Evolutionary conservation across 495 filamentous ascomycete species (phyloP).

Genomic region (Durotheca rogersii): DNA sequence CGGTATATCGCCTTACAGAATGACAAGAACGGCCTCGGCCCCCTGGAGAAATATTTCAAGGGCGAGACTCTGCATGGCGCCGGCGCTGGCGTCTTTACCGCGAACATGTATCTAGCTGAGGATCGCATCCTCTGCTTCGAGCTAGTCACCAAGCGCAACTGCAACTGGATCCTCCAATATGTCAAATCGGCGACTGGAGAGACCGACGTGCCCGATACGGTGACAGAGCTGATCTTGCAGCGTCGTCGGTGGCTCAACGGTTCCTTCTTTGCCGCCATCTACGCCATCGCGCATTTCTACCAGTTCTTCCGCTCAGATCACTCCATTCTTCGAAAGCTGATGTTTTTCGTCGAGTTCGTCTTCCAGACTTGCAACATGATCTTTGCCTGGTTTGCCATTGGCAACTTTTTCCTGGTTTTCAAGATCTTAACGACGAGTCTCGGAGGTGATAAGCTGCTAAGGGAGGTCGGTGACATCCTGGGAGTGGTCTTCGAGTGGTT

Average conservation of each 20-base stretch:
- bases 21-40: slow-evolving; percentile 89
- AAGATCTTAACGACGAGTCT: slow-evolving; percentile 91
- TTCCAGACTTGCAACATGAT: slow-evolving; percentile 96
- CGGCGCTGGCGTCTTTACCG: slow-evolving; percentile 95
- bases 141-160: slow-evolving; percentile 94
- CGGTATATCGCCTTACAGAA: slow-evolving; percentile 93
- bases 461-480: slow-evolving; percentile 72
- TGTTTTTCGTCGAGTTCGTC: slow-evolving; percentile 86
- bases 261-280: slow-evolving; percentile 96
- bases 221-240: slow-evolving; percentile 94
- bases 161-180: slow-evolving; percentile 95
- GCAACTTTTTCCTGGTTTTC: slow-evolving; percentile 99
- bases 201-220: slow-evolving; percentile 94
- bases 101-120: slow-evolving; percentile 99
- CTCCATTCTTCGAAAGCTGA: slow-evolving; percentile 79
- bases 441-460: slow-evolving; percentile 63
- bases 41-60: slow-evolving; percentile 94
- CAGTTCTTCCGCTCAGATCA: slow-evolving; percentile 93
- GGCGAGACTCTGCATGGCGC: slow-evolving; percentile 96
- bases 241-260: slow-evolving; percentile 98
- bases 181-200: slow-evolving; percentile 96
- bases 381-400: slow-evolving; percentile 98
- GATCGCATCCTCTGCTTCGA: slow-evolving; percentile 99
- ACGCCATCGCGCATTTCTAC: slow-evolving; percentile 90
- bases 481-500: slow-evolving; percentile 94